Base-by-base conservation (phyloP, 176 grass and related monocot genomes). In the barley (Hordeum vulgare) region DNA sequence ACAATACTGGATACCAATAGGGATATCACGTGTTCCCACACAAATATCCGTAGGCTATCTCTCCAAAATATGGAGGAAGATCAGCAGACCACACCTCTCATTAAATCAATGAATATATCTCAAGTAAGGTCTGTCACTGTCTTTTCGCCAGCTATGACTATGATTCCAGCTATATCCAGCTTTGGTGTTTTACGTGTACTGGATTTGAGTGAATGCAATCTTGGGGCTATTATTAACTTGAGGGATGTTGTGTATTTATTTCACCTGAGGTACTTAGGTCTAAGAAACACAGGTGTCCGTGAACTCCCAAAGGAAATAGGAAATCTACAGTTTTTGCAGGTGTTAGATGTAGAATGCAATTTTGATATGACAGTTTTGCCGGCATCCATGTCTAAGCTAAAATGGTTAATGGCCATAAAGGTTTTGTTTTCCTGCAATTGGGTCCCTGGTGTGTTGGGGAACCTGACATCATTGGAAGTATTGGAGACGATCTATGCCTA, bases 211-310 rank as follows among this genome's bases (percentile, higher is more conserved):
- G 11, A 5, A 27, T 62, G 60, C 13, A 0, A 28, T 62, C 25
- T 62, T 15, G 41, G 41, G 41, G 11, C n/a, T 26, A 5, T 26
- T 12, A 26, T 27, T 61, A 61, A 11, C 11, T 26, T 62, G 23
- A 11, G 9, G 60, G 60, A 28, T 62, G 13, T 62, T 7, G 60
- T 11, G 11, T 7, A 62, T 27, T 28, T 62, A 15, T 28, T 2
- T 25, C 60, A 62, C 5, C 60, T 62, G 3, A 68, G 65, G 6
- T 68, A 6, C 65, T 9, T 68, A 68, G 65, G 34, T 14, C 65
- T 68, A n/a, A 1, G 0, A 23, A 0, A 0, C 4, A 68, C 65
- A 1, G 4, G 17, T 39, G 39, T 68, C 2, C 0, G 7, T n/a
- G 33, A 39, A 8, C 34, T 68, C 8, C 66, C 66, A 2, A 1